These are phyloP conservation scores for Lolium perenne DNA, from an alignment of 176 grass and related monocot genomes.

Conservation along the genomic window DNA sequence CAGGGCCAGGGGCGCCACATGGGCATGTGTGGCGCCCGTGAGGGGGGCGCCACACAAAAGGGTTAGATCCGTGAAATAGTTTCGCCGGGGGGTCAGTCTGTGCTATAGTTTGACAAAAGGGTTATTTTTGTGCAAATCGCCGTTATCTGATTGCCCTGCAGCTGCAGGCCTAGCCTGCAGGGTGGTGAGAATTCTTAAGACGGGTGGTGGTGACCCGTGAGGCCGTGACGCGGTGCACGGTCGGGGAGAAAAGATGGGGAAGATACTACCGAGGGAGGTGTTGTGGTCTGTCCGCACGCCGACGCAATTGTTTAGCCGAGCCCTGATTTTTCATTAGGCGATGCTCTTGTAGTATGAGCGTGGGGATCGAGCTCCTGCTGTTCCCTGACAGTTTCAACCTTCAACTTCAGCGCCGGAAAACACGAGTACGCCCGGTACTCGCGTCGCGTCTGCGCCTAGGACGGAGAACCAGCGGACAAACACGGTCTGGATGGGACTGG, in stretches of 20 bases:
- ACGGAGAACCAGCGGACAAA: slow-evolving; percentile 11
- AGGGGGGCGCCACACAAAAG: no score
- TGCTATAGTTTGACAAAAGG: no score
- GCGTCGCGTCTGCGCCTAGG: background rate
- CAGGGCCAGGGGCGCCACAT: no score
- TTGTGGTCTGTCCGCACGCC: slow-evolving; percentile 5
- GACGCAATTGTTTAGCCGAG: slow-evolving; percentile 26
- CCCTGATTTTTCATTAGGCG: background rate
- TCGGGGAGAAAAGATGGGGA: background rate
- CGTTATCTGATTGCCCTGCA: background rate
- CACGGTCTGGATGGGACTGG: no score
- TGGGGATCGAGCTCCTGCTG: no score
- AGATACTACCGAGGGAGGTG: slow-evolving; percentile 25
- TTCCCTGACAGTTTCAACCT: background rate
- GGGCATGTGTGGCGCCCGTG: no score
- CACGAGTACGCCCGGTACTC: background rate
- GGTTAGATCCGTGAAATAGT: no score
- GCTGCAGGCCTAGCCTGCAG: background rate
- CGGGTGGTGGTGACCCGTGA: background rate
- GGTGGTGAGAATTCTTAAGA: slow-evolving; percentile 4
- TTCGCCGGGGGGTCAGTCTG: no score
- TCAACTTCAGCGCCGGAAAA: background rate
- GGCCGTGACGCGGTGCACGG: background rate
- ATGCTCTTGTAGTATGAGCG: no score
- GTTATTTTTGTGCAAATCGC: no score